A percentile compares a stretch with the other conserved stretches of the same genome.
These are phyloP conservation scores for Nemania diffusa DNA, from an alignment of 2,329 filamentous ascomycete genomes.

Conservation along the genomic window DNA sequence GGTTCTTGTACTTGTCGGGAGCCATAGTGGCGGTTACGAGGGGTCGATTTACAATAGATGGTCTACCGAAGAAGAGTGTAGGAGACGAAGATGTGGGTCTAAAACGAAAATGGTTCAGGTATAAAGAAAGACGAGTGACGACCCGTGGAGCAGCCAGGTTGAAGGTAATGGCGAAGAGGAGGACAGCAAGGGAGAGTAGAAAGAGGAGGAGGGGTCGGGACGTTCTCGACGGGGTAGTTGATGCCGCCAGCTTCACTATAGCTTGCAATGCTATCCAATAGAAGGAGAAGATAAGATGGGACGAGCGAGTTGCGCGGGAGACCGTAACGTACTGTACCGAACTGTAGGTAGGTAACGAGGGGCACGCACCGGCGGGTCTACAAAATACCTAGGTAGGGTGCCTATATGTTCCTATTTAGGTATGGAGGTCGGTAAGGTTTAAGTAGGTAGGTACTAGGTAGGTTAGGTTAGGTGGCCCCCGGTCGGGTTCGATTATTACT, in stretches of 20 bases:
- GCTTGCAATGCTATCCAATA: constrained; percentile 36
- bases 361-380: constrained; percentile 15
- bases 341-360: constrained; percentile 16
- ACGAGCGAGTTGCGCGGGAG: constrained; percentile 9
- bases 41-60: constrained; percentile 41
- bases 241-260: constrained; percentile 51
- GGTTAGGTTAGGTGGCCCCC: no score
- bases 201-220: constrained; percentile 54
- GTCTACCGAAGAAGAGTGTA: constrained; percentile 40
- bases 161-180: constrained; percentile 66
- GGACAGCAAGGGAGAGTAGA: constrained; percentile 59
- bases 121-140: constrained; percentile 65
- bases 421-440: not conserved
- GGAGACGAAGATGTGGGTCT: constrained; percentile 49
- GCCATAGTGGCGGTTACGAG: constrained; percentile 70
- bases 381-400: not conserved
- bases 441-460: no score
- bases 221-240: constrained; percentile 30
- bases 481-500: no score
- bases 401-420: not conserved
- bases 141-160: constrained; percentile 75
- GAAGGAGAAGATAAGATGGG: constrained; percentile 23
- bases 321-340: not conserved
- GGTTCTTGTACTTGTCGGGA: constrained; percentile 73
- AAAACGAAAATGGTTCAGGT: constrained; percentile 66